phyloP scores from a whole-genome alignment of 2,329 filamentous ascomycete species.

The Phaeoacremonium minimum region DNA sequence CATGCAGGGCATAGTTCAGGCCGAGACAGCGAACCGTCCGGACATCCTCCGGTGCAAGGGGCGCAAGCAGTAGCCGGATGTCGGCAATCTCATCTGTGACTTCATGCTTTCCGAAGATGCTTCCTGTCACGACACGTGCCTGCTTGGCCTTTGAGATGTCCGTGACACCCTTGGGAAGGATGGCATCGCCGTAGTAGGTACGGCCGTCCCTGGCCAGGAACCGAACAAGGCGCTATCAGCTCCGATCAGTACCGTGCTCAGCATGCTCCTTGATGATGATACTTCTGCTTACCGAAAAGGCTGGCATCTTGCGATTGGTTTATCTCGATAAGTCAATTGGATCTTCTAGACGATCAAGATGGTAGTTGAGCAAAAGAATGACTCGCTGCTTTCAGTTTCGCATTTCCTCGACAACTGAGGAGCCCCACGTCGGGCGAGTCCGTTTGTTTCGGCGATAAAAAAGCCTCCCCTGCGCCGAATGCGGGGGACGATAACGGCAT shows the following conservation, averaged over 20 bases:
- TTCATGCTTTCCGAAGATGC: slow-evolving; percentile 60
- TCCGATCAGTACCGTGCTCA: background rate
- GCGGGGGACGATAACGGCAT: too few relatives aligned
- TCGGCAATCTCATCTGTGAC: slow-evolving; percentile 59
- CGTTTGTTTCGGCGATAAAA: too few relatives aligned
- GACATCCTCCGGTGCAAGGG: slow-evolving; percentile 58
- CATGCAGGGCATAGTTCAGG: slow-evolving; percentile 69
- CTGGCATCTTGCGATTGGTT: slow-evolving; percentile 12
- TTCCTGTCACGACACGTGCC: slow-evolving; percentile 59
- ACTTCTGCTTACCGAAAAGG: slow-evolving; percentile 15
- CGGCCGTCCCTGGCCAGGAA: slow-evolving; percentile 69
- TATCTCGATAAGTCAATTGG: too few relatives aligned
- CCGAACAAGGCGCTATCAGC: slow-evolving; percentile 62
- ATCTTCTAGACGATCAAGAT: too few relatives aligned
- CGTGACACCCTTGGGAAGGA: slow-evolving; percentile 55
- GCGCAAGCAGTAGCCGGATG: slow-evolving; percentile 55
- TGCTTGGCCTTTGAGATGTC: slow-evolving; percentile 58
- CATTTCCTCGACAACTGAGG: too few relatives aligned
- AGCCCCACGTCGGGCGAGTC: too few relatives aligned
- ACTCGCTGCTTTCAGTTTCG: too few relatives aligned
- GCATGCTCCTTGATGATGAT: background rate
- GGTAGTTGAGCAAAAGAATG: too few relatives aligned
- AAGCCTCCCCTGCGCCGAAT: too few relatives aligned
- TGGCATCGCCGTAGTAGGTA: slow-evolving; percentile 70
- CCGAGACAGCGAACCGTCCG: slow-evolving; percentile 66